These are phyloP conservation scores for Triticum turgidum DNA, from an alignment of 176 grass and related monocot species.

Conservation along the genomic window DNA sequence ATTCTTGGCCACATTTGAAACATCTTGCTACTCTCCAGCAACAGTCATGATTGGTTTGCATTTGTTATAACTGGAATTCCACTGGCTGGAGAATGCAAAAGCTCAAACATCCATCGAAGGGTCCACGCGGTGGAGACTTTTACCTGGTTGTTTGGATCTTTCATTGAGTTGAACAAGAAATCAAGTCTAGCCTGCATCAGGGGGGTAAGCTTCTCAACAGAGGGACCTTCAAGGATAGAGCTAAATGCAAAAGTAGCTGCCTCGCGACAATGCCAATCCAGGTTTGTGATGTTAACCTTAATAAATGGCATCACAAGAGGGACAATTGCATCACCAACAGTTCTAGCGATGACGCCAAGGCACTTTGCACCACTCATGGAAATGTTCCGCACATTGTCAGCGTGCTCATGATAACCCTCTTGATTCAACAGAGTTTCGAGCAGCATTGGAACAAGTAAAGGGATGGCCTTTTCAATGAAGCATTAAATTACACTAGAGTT, in stretches of 20 bases:
- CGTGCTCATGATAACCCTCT: slow-evolving; percentile 88
- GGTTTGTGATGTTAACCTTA: slow-evolving; percentile 70
- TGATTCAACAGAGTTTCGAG: slow-evolving; percentile 78
- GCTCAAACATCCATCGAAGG: too few relatives aligned
- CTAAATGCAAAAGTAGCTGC: slow-evolving; percentile 93
- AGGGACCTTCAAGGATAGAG: slow-evolving; percentile 92
- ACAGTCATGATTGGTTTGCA: slow-evolving; percentile 58
- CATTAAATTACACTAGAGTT: slow-evolving; percentile 55
- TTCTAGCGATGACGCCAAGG: slow-evolving; percentile 70
- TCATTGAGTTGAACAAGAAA: too few relatives aligned
- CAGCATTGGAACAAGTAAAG: slow-evolving; percentile 73
- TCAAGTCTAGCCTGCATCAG: slow-evolving; percentile 30
- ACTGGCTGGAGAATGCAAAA: too few relatives aligned
- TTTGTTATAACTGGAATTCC: slow-evolving; percentile 35
- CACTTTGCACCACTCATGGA: slow-evolving; percentile 78
- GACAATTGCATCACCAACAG: slow-evolving; percentile 69
- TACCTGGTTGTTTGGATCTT: too few relatives aligned
- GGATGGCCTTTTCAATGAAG: slow-evolving; percentile 76
- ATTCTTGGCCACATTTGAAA: slow-evolving; percentile 79
- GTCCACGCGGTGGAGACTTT: too few relatives aligned
- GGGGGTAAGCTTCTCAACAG: slow-evolving; percentile 63
- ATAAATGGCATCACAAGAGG: slow-evolving; percentile 87
- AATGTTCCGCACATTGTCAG: slow-evolving; percentile 82
- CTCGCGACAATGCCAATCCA: slow-evolving; percentile 62
- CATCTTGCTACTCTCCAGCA: slow-evolving; percentile 73